Evolutionary conservation across 306 rosid genomes (phyloP), one percentile per base, ranked within the genome.

Genomic region (Dalbergia oliveri): DNA sequence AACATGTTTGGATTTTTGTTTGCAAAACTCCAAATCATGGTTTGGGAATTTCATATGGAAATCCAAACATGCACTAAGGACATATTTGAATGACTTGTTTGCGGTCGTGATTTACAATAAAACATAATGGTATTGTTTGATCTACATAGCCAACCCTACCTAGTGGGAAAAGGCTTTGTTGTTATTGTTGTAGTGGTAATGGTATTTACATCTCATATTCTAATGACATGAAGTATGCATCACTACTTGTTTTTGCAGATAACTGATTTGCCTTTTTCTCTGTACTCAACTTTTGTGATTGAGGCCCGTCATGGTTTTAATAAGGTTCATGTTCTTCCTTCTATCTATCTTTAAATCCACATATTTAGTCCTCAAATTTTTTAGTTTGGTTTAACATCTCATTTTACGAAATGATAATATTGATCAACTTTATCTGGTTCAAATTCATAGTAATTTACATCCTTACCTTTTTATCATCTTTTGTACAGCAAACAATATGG

Each of bases 271-370:
- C 99, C 99, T 2, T 95, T 95, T 74, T 90, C 98, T 81, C 88
- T 95, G 70, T 95, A 90, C 91, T 93, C 98, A 41, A 95, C 99
- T 79, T 95, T 95, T 86, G 97, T 95, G 89, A 94, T 95, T 14
- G 99, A 95, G 88, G 85, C 92, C 54, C 94, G 97, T 45, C 99
- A 95, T 74, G 99, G 98, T 79, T 95, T 95, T 81, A 95, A 95
- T 59, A 93, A 95, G 87, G 99, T 93, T 79, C 76, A 82, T 79
- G 67, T 78, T 77, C 63, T 37, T 47, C 74, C 59, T 64, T 69
- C 41, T 45, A 9, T 62, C 15, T 33, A 73, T 33, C 68, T n/a
- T 79, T 64, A 47, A 51, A 56, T 79, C 58, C 3, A 41, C 57
- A 50, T 57, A 72, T 75, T 44, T 56, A 49, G 14, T 79, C 57